Evolutionary conservation across 169 alveolate species (phyloP).

Genomic region (Plasmodium chabaudi): DNA sequence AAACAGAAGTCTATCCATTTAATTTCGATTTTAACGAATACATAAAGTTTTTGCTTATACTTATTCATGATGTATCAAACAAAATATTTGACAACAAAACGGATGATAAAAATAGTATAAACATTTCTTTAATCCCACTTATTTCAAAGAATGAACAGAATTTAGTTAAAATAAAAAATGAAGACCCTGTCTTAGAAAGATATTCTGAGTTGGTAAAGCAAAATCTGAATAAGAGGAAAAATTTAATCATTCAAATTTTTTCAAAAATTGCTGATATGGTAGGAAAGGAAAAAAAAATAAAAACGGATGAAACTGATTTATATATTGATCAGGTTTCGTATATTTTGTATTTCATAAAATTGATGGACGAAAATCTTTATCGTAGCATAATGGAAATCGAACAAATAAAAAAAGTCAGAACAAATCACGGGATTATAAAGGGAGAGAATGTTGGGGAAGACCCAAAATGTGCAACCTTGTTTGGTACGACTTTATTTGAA

Average conservation of each 20-base stretch:
- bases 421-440: not conserved
- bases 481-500: conserved; percentile 3
- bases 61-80: conserved; percentile 1
- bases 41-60: conserved; percentile 19
- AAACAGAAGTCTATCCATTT: conserved; percentile 20
- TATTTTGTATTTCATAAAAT: conserved; percentile 34
- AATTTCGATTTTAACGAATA: conserved; percentile 14
- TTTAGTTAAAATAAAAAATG: conserved; percentile 1
- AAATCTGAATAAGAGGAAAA: conserved; percentile 12
- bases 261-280: not conserved
- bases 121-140: conserved; percentile 4
- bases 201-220: conserved; percentile 11
- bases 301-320: not conserved
- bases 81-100: not conserved
- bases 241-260: conserved; percentile 20
- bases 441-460: not conserved
- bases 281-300: not conserved
- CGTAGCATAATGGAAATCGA: conserved; percentile 11
- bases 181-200: conserved; percentile 20
- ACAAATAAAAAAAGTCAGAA: not conserved
- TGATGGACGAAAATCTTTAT: conserved; percentile 22
- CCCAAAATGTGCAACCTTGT: not conserved
- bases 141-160: conserved; percentile 23
- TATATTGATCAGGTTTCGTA: conserved; percentile 9
- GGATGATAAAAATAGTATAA: not conserved